These are phyloP conservation scores for Verticillium nubilum DNA, from an alignment of 2,329 filamentous ascomycete genomes.

Conservation along the genomic window DNA sequence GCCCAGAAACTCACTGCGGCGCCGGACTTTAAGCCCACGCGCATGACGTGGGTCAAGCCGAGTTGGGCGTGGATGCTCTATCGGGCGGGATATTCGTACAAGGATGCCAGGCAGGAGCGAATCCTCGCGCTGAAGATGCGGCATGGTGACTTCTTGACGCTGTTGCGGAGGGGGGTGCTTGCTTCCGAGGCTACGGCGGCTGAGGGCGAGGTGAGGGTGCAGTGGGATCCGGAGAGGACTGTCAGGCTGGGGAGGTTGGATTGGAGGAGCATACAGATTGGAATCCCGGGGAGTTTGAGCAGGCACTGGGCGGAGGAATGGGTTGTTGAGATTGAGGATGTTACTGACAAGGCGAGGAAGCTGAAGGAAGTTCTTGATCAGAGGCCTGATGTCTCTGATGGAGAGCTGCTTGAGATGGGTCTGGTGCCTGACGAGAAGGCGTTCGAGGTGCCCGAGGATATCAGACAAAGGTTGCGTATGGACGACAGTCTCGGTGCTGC, in stretches of 20 bases:
- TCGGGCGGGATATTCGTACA: constrained; percentile 54
- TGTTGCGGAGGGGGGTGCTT: constrained; percentile 34
- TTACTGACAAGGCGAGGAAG: constrained; percentile 45
- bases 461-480: constrained; percentile 28
- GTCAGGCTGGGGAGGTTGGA: constrained; percentile 35
- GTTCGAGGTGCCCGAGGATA: constrained; percentile 32
- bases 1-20: constrained; percentile 47
- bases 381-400: constrained; percentile 22
- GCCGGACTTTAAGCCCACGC: constrained; percentile 41
- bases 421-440: constrained; percentile 39
- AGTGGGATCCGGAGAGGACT: constrained; percentile 59
- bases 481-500: neutral
- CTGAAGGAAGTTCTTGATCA: constrained; percentile 41
- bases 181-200: constrained; percentile 18
- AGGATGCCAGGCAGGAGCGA: constrained; percentile 46
- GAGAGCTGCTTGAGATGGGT: constrained; percentile 28
- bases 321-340: constrained; percentile 52
- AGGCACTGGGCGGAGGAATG: constrained; percentile 42
- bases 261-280: constrained; percentile 57
- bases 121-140: constrained; percentile 54
- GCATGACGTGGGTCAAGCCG: constrained; percentile 64
- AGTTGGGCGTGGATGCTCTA: constrained; percentile 62
- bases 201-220: constrained; percentile 42
- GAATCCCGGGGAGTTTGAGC: constrained; percentile 42
- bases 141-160: constrained; percentile 39